Evolutionary conservation across 306 rosid species (phyloP), one percentile per base, ranked within the genome.

Genomic region (Notholithocarpus densiflorus): DNA sequence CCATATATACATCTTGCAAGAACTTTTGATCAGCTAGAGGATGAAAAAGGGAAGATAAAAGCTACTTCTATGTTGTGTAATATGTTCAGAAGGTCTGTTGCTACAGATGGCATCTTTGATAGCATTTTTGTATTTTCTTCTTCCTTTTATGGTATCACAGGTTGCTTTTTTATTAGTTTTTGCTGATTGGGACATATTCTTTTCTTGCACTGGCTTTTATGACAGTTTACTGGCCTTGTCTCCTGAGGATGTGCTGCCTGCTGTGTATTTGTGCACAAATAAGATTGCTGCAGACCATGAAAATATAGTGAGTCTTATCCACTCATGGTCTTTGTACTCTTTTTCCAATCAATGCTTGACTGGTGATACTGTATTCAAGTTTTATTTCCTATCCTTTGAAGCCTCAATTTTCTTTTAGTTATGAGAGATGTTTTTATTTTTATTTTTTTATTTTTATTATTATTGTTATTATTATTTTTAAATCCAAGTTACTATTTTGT

Each of bases 1-100:
- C 98, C 98, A 53, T 94, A 94, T 87, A 79, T 92, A 81, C 98
- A 94, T 89, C 94, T 94, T 83, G 94, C 89, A 56, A 84, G 94
- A 73, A 89, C 98, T 72, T 92, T 94, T 88, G 88, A 75, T 80
- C 80, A 87, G 71, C 97, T 94, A 66, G 97, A 89, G 87, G 83
- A 84, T 56, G 97, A 92, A 82, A 94, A 84, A 77, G 97, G 98
- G 51, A 94, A 90, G 91, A 94, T 89, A 82, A 94, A 92, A 84
- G 93, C 93, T 81, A 86, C 94, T 56, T 89, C 93, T 62, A 88
- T 94, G 89, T 84, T 94, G 73, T 94, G 97, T 91, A 94, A 92
- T 80, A 94, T 91, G 94, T 90, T 94, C 83, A 86, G 98, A 88
- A 94, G 97, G 98, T 94, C 70, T 86, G 75, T 75, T 77, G 34